phyloP scores from a whole-genome alignment of 192 early-diverging fungal species.

The Mycoemilia scoparia region DNA sequence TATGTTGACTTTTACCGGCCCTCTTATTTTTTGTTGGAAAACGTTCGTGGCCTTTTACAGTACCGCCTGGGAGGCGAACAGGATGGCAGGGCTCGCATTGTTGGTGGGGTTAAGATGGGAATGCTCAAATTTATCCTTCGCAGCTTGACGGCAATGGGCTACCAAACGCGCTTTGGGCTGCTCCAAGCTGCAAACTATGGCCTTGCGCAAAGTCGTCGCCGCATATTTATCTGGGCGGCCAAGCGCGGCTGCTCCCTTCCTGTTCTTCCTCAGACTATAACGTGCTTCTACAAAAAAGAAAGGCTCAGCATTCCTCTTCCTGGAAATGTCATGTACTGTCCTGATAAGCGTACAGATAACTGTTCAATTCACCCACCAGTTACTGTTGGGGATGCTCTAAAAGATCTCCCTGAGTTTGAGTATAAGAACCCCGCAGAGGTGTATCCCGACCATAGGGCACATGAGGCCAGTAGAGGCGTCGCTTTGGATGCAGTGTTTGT shows the following conservation, averaged over 20 bases:
- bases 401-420: constrained; percentile 52
- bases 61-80: constrained; percentile 42
- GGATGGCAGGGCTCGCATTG: constrained; percentile 22
- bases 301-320: constrained; percentile 25
- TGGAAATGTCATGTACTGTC: constrained; percentile 18
- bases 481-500: no score
- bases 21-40: constrained; percentile 46
- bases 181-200: constrained; percentile 46
- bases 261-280: constrained; percentile 33
- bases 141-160: constrained; percentile 41
- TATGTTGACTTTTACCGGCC: constrained; percentile 56
- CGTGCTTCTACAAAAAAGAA: constrained; percentile 27
- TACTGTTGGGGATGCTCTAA: constrained; percentile 42
- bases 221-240: constrained; percentile 46
- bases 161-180: constrained; percentile 42
- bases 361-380: constrained; percentile 35
- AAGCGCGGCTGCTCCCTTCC: constrained; percentile 35
- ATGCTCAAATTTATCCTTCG: constrained; percentile 50
- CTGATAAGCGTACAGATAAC: constrained; percentile 20
- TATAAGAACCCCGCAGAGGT: constrained; percentile 31
- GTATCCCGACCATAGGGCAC: constrained; percentile 16
- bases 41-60: constrained; percentile 39
- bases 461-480: constrained; percentile 5
- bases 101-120: constrained; percentile 40
- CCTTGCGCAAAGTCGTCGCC: constrained; percentile 41